Evolutionary conservation across 2,329 filamentous ascomycete genomes (phyloP).

Genomic region (Fusarium marasasianum): DNA sequence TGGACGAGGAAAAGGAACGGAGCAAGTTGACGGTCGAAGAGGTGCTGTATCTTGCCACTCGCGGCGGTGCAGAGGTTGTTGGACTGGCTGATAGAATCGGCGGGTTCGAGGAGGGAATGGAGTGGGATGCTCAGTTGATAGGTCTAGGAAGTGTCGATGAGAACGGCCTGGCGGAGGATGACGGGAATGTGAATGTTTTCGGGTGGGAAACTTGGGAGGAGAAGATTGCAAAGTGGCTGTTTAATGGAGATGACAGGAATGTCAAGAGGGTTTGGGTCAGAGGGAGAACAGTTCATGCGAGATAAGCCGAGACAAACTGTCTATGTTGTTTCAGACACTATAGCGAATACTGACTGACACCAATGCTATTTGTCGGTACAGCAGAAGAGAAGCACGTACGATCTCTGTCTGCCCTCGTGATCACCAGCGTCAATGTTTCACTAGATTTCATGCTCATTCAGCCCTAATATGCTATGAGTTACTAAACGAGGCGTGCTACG

Average conservation of each 20-base stretch:
- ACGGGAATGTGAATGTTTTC: constrained; percentile 84
- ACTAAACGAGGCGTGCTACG: constrained; percentile 3
- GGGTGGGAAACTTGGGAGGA: constrained; percentile 92
- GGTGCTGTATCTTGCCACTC: constrained; percentile 84
- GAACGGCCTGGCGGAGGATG: constrained; percentile 51
- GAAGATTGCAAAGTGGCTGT: constrained; percentile 91
- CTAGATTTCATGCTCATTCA: not conserved
- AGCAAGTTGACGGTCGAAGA: constrained; percentile 85
- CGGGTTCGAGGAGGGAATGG: constrained; percentile 84
- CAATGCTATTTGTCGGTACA: not conserved
- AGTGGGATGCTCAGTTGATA: constrained; percentile 91
- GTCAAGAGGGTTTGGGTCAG: constrained; percentile 89
- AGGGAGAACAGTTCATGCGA: constrained; percentile 78
- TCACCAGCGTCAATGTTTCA: not conserved
- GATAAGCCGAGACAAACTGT: not conserved
- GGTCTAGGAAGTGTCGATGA: constrained; percentile 63
- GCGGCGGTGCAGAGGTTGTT: constrained; percentile 85
- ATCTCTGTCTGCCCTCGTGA: not conserved
- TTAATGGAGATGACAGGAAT: constrained; percentile 91
- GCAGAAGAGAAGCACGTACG: not conserved
- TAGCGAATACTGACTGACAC: not conserved
- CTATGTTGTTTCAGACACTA: not conserved
- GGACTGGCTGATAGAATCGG: constrained; percentile 78
- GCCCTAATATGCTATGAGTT: not conserved
- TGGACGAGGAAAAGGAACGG: constrained; percentile 51